A percentile compares a stretch with the other conserved stretches of the same genome.
Evolutionary conservation across 352 stramenopile genomes (phyloP).

Genomic region (Phytophthora pluvialis): DNA sequence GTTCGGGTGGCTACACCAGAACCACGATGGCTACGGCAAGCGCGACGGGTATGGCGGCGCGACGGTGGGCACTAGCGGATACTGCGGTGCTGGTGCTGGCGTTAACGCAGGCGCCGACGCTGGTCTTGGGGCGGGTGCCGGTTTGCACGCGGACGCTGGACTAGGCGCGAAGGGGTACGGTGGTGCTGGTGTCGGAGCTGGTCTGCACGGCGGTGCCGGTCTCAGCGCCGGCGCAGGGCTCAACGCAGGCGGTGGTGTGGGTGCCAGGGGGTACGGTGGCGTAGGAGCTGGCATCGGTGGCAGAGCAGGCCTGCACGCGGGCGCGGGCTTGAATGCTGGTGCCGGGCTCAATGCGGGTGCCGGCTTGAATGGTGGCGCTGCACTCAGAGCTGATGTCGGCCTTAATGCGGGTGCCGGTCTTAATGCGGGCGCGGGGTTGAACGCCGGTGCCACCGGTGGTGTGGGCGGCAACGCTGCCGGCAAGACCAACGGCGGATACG

Average conservation of each 20-base stretch:
- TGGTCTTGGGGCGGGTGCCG: background rate
- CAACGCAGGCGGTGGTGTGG: background rate
- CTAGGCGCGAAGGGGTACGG: background rate
- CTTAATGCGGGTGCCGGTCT: conserved; percentile 1
- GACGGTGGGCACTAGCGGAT: background rate
- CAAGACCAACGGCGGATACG: conserved; percentile 1
- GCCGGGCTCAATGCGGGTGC: background rate
- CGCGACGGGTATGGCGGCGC: background rate
- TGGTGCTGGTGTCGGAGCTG: background rate
- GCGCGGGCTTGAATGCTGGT: conserved; percentile 2
- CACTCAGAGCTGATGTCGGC: background rate
- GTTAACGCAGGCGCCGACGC: background rate
- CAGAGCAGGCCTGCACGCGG: background rate
- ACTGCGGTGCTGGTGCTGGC: background rate
- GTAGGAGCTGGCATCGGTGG: background rate
- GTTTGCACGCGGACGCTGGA: background rate
- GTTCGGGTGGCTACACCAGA: background rate
- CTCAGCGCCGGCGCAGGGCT: background rate
- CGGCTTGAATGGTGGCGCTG: conserved; percentile 1
- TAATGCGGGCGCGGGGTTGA: conserved; percentile 3
- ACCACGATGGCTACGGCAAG: conserved; percentile 3
- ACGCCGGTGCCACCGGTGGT: background rate
- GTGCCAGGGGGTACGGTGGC: background rate
- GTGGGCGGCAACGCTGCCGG: background rate
- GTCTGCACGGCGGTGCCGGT: background rate